Conservation (phyloP, 2,329 filamentous ascomycete species). For the Elsinoe necatrix region DNA sequence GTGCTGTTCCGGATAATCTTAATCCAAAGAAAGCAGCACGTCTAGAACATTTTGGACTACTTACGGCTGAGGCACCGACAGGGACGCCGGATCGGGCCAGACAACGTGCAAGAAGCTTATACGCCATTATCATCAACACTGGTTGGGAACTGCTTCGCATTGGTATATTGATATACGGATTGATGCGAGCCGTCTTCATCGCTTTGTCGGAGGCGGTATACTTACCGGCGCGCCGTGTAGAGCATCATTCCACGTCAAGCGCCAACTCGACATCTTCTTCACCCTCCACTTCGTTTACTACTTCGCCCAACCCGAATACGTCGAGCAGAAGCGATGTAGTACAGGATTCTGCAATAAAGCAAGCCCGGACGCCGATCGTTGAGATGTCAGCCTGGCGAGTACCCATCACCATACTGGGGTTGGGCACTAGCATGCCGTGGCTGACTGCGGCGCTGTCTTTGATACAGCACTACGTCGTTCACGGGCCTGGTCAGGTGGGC, state of each 20-base stretch:
- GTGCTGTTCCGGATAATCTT: conserved; percentile 21
- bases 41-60: conserved; percentile 50
- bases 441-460: conserved; percentile 66
- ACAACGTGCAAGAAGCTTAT: not conserved
- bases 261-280: not conserved
- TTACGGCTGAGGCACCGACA: conserved; percentile 30
- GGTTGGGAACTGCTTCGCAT: conserved; percentile 46
- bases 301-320: conserved; percentile 24
- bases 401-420: conserved; percentile 61
- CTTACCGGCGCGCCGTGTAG: conserved; percentile 46
- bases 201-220: conserved; percentile 61
- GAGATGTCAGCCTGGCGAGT: conserved; percentile 71
- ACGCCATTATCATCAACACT: conserved; percentile 4
- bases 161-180: conserved; percentile 41
- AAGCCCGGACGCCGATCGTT: conserved; percentile 52
- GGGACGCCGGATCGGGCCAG: conserved; percentile 9
- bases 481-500: conserved; percentile 67
- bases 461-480: conserved; percentile 62
- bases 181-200: conserved; percentile 55
- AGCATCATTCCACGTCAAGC: conserved; percentile 19
- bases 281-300: conserved; percentile 6
- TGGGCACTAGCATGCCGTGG: conserved; percentile 85
- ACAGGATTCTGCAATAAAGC: conserved; percentile 11
- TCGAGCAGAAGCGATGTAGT: conserved; percentile 12
- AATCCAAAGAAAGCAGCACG: conserved; percentile 29